Evolutionary conservation across 805 yeast species (phyloP), one percentile per base, ranked within the genome.

Genomic region (Nakazawaea molendinolei): DNA sequence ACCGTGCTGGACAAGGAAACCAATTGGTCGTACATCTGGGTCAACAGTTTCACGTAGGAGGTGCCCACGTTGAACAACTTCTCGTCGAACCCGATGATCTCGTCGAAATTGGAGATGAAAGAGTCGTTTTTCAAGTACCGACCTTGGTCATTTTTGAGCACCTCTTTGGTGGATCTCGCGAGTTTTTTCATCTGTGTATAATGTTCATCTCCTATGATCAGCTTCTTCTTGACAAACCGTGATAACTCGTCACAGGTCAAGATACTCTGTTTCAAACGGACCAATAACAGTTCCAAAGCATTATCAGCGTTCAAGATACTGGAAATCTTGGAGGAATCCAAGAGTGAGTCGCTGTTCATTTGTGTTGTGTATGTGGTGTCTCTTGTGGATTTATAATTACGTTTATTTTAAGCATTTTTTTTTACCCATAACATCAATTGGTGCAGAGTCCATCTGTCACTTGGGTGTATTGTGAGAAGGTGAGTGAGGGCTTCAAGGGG

Each of bases 21-120:
- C 40, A 92, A 62, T 56, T 92, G 97, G 48, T 85, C 95, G 49
- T 79, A 76, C 86, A 92, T 92, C 25, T 76, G 79, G 46, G 76
- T 80, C 50, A 92, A 63, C 1, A 92, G 87, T 33, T 77, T 77
- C 23, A 85, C 82, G 58, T 79, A 89, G 5, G 89, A 76, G 27
- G 71, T 66, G 12, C 87, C 85, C 10, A 86, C 94, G 10, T 72
- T 69, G 39, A 51, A 56, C 28, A 85, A 58, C 44, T 79, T 76
- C 43, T 89, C 96, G 56, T 89, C 96, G 46, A 80, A 75, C 43
- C 73, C 77, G 35, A 89, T 65, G 23, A 89, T 70, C 44, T 72
- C 71, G 43, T 81, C 86, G 38, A 92, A 67, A 41, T 76, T 78
- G 15, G 55, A 55, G 24, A 75, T 70, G 48, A 90, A 80, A 0